A percentile compares a stretch with the other conserved stretches of the same genome.
These are phyloP conservation scores for Hermanozyma aechmeae DNA, from an alignment of 805 yeast genomes.

Conservation along the genomic window DNA sequence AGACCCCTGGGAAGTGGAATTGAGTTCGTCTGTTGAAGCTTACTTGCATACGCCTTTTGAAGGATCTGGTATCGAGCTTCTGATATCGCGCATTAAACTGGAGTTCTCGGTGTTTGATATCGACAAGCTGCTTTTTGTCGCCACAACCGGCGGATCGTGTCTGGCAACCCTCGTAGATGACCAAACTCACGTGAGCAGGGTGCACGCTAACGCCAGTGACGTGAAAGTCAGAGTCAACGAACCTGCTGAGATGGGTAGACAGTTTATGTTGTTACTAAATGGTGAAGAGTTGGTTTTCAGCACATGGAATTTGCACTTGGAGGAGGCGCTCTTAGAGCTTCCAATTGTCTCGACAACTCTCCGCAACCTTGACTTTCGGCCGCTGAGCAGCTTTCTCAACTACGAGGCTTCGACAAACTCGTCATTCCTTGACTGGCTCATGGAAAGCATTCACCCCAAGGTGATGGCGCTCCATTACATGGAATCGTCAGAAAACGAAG, in stretches of 20 bases:
- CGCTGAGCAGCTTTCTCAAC: background rate
- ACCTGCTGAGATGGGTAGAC: constrained; percentile 1
- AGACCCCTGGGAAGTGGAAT: too few species aligned
- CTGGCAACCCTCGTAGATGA: background rate
- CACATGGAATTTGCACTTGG: constrained; percentile 2
- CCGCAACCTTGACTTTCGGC: constrained; percentile 1
- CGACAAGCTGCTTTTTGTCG: background rate
- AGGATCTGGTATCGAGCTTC: too few species aligned
- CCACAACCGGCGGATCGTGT: background rate
- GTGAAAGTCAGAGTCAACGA: background rate
- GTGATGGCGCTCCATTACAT: constrained; percentile 13
- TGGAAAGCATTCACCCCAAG: constrained; percentile 2
- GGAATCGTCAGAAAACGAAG: constrained; percentile 13
- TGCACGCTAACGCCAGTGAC: background rate
- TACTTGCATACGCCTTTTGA: too few species aligned
- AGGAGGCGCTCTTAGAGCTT: constrained; percentile 1
- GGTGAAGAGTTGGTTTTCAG: background rate
- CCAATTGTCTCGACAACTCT: constrained; percentile 2
- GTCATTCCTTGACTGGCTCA: constrained; percentile 3
- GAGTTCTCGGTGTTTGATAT: too few species aligned
- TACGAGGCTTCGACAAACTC: too few species aligned
- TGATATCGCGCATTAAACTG: too few species aligned
- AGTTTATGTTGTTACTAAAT: constrained; percentile 1
- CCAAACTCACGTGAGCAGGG: background rate
- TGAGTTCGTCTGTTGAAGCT: too few species aligned